phyloP scores from a whole-genome alignment of 225 moss, liverwort and hornwort genomes.

The Physcomitrium patens region DNA sequence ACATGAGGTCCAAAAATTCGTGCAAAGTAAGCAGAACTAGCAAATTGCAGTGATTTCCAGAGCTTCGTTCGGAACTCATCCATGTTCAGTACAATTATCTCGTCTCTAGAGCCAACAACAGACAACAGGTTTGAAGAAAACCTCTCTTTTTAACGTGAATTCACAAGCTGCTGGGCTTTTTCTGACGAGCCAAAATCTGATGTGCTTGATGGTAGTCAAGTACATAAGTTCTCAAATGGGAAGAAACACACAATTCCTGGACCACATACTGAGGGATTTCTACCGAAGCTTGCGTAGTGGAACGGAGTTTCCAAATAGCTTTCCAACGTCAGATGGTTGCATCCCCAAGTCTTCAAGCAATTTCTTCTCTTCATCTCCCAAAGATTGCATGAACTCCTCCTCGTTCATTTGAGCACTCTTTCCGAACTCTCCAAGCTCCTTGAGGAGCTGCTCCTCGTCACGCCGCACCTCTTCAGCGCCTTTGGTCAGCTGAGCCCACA shows the following conservation, averaged over 20 bases:
- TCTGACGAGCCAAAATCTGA: constrained; percentile 12
- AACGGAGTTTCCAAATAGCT: constrained; percentile 73
- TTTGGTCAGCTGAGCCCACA: constrained; percentile 31
- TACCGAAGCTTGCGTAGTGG: constrained; percentile 70
- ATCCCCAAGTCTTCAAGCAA: constrained; percentile 65
- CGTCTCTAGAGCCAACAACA: neutral
- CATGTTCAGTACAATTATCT: neutral
- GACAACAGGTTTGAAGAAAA: neutral
- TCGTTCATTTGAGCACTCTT: constrained; percentile 48
- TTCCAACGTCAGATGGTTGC: constrained; percentile 68
- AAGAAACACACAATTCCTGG: neutral
- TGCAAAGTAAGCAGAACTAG: neutral
- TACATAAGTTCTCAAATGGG: neutral
- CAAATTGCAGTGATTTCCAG: constrained; percentile 8
- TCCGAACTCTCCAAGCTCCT: constrained; percentile 35
- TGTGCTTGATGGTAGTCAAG: neutral
- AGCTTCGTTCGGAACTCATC: constrained; percentile 1
- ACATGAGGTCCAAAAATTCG: neutral
- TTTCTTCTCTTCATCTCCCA: constrained; percentile 83
- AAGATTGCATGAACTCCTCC: constrained; percentile 35
- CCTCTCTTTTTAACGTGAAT: neutral
- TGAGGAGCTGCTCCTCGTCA: constrained; percentile 65
- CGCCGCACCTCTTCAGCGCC: constrained; percentile 46
- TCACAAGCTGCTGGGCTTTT: constrained; percentile 9
- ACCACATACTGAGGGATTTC: neutral